Evolutionary conservation across 257 asterid species (phyloP), one percentile per base, ranked within the genome.

Genomic region (Parsonsia alboflavescens): DNA sequence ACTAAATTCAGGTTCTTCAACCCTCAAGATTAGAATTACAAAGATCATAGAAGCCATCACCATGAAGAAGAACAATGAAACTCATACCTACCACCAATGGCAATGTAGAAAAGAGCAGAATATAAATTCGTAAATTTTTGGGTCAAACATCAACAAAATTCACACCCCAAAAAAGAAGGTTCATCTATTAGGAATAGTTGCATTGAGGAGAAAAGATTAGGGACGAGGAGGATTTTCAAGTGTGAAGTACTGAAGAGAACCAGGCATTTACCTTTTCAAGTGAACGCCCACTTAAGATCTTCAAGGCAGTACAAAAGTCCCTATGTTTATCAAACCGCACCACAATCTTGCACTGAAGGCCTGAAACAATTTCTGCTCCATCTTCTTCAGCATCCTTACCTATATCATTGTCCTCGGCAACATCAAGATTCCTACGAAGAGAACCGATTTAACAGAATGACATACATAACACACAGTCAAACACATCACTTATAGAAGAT

Each of bases 311-410:
- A 73, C 22, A 78, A 80, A 95, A 95, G 82, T 85, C 93, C 77
- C 62, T 72, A 88, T 95, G 84, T 70, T 84, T 81, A 79, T 92
- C 96, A 76, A 90, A 95, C 76, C 88, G 93, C 77, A 92, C 93
- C 68, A 90, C 88, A 69, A 92, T 83, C 87, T 88, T 95, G 83
- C 99, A 95, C 28, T 92, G 86, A 75, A 95, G 96, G 79, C 99
- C 97, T 22, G 98, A 80, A 81, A 90, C 86, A 78, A 92, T 80
- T 81, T 87, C 85, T 49, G 48, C 86, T 69, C 75, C 85, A 49
- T 85, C 95, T 74, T 89, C 97, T 71, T 83, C 89, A 61, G 67
- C 92, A 78, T 70, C 85, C 39, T 85, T 86, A 73, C 89, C 93
- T 79, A 76, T 52, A 81, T 76, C 85, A 82, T 88, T 86, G 85